These are phyloP conservation scores for Saccharomycopsis hybrid DNA, from an alignment of 1,139 yeast species.

Conservation along the genomic window DNA sequence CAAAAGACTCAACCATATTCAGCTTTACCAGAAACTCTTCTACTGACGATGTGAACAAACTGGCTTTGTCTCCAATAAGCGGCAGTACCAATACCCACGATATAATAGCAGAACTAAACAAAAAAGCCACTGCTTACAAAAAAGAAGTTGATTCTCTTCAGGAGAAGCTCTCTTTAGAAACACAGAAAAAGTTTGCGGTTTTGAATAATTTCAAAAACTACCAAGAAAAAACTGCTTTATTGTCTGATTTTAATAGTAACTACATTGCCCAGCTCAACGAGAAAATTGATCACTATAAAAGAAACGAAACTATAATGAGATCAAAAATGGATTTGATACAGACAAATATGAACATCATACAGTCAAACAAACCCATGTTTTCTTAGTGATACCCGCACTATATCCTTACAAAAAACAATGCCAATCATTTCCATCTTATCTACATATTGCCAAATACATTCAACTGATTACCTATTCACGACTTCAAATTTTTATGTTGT, in stretches of 20 bases:
- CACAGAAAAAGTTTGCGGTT: slow-evolving; percentile 3
- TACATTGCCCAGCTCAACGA: slow-evolving; percentile 16
- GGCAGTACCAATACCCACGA: slow-evolving; percentile 6
- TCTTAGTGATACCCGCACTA: not conserved
- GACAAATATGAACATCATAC: slow-evolving; percentile 13
- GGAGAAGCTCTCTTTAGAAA: slow-evolving; percentile 6
- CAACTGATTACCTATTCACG: no score
- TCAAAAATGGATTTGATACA: slow-evolving; percentile 16
- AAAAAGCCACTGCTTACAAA: slow-evolving; percentile 4
- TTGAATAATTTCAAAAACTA: slow-evolving; percentile 12
- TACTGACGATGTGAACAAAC: slow-evolving; percentile 15
- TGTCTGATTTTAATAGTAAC: slow-evolving; percentile 14
- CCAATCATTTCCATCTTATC: no score
- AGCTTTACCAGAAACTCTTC: slow-evolving; percentile 17
- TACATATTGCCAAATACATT: no score
- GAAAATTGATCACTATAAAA: slow-evolving; percentile 14
- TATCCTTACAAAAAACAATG: no score
- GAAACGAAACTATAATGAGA: slow-evolving; percentile 12
- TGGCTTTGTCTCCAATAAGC: slow-evolving; percentile 1
- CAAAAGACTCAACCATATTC: slow-evolving; percentile 16
- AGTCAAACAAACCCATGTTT: slow-evolving; percentile 4
- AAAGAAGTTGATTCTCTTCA: slow-evolving; percentile 4
- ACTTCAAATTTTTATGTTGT: no score
- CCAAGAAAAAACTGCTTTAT: slow-evolving; percentile 14
- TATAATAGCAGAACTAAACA: slow-evolving; percentile 6